A percentile compares a stretch with the other conserved stretches of the same genome.
Conservation (phyloP, 2,329 filamentous ascomycete species). For the Sodiomyces alkalinus region DNA sequence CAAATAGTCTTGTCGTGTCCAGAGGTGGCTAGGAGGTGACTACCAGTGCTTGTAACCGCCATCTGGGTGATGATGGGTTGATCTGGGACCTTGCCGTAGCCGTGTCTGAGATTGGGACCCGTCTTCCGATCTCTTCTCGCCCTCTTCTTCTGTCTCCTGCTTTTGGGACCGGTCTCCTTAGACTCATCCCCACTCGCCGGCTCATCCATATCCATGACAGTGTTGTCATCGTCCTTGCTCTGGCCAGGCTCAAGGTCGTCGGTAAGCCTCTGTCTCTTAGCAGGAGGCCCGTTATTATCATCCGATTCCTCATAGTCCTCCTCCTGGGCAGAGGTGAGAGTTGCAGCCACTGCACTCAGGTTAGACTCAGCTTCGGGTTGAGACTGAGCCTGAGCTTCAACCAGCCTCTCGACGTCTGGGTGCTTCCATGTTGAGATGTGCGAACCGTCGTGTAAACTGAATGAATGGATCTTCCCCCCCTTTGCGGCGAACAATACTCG, state of each 20-base stretch:
- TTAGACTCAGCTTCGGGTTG: slow-evolving; percentile 13
- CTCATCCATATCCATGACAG: slow-evolving; percentile 4
- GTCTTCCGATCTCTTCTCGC: slow-evolving; percentile 13
- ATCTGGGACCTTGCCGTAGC: slow-evolving; percentile 28
- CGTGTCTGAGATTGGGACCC: slow-evolving; percentile 8
- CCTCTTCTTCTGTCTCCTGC: slow-evolving; percentile 15
- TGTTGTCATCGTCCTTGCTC: slow-evolving; percentile 6
- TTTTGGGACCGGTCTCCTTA: slow-evolving; percentile 9
- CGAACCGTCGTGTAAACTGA: slow-evolving; percentile 40
- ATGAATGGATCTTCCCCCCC: slow-evolving; percentile 56
- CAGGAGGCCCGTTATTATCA: slow-evolving; percentile 18
- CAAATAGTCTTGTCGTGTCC: slow-evolving; percentile 85
- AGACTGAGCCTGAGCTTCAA: slow-evolving; percentile 9
- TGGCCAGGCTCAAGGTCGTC: slow-evolving; percentile 9
- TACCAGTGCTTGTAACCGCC: slow-evolving; percentile 44
- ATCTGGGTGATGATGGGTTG: slow-evolving; percentile 55
- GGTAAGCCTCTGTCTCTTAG: slow-evolving; percentile 24
- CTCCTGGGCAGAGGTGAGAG: slow-evolving; percentile 6
- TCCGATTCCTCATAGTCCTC: slow-evolving; percentile 7
- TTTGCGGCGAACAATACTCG: slow-evolving; percentile 56
- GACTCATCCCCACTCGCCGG: slow-evolving; percentile 5
- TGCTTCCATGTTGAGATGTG: slow-evolving; percentile 48
- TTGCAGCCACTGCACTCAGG: slow-evolving; percentile 1
- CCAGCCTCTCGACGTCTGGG: slow-evolving; percentile 21
- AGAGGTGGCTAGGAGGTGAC: slow-evolving; percentile 62